Evolutionary conservation across 2,329 filamentous ascomycete genomes (phyloP), one percentile per base, ranked within the genome.

Genomic region (Venturia effusa): DNA sequence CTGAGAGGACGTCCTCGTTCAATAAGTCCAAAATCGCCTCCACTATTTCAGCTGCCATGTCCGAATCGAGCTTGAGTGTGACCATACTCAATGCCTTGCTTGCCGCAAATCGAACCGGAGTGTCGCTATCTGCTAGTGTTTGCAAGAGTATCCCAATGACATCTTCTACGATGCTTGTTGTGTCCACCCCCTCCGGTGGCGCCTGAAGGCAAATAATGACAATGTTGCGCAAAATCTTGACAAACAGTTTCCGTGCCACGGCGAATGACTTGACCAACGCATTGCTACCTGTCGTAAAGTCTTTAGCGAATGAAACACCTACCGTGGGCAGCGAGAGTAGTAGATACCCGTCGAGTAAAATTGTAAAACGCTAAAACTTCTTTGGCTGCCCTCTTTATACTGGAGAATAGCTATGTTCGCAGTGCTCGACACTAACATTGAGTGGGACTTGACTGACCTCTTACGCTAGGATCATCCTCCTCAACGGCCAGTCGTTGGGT

Each of bases 31-130:
- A 81, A 13, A 97, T 87, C 0, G 90, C 92, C 66, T 96, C 89
- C 15, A 97, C 87, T 13, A 99, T 88, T 71, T 97, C 89, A 1
- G 84, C 83, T 0, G 90, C 91, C 88, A 97, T 92, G 27, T 88
- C 88, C 0, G 84, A 76, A 55, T 92, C 85, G 8, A 99, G 77
- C 68, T 89, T 92, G 61, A 95, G 78, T 0, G 92, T 88, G 68
- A 97, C 86, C 62, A 96, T 83, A 74, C 92, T 96, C 55, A 97
- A 83, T 4, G 92, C 89, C 76, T 99, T 99, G 74, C 92, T 96
- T 24, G 93, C 90, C 39, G 93, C 89, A 69, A 96, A 84, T 43
- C 94, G 83, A 15, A 99, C 92, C 0, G 92, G 91, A 0, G 92
- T 97, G 70, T 97, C 92, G 66, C 90, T 89, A 73, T 99, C 94